Evolutionary conservation across 225 moss, liverwort and hornwort species (phyloP), one percentile per base, ranked within the genome.

Genomic region (Sphagnum tenellum): DNA sequence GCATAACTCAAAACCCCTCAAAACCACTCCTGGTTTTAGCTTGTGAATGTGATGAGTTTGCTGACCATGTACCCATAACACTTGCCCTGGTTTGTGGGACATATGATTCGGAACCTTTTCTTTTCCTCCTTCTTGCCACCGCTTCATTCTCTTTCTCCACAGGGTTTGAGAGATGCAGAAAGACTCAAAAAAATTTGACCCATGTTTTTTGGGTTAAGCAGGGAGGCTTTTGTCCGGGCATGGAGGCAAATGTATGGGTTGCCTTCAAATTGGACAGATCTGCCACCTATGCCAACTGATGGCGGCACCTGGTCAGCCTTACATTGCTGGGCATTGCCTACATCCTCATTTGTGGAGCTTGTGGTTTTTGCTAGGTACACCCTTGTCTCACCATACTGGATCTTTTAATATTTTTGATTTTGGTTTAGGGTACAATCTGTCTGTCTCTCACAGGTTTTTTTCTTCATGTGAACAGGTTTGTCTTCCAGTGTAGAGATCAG

Each of bases 311-410:
- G 98, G 98, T 78, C 93, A 60, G 84, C 89, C 47, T 76, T 81
- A 77, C 85, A 98, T 78, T 89, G 93, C 66, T 98, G 93, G 98
- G 89, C 74, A 5, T 75, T 98, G 93, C 87, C 89, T 52, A 93
- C 90, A 10, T 63, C 87, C 49, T 90, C 98, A 2, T 98, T 90
- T 63, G 73, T 87, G 65, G 93, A 98, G 63, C 85, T 93, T 69
- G 79, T 88, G 4, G 78, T 90, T 13, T 98, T 98, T 77, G 77
- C 83, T 48, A 93, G 98, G 98, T 98, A 76, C 48, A 10, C n/a
- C 9, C n/a, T 56, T 56, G 55, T 52, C 52, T 52, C 6, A 52
- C 6, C 52, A 60, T 13, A 6, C 12, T 60, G 59, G 45, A 12
- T 60, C 12, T 60, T 12, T 7, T 60, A 60, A 6, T 5, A 13